Evolutionary conservation across 2,329 filamentous ascomycete species (phyloP).

Genomic region (Aureobasidium lini): DNA sequence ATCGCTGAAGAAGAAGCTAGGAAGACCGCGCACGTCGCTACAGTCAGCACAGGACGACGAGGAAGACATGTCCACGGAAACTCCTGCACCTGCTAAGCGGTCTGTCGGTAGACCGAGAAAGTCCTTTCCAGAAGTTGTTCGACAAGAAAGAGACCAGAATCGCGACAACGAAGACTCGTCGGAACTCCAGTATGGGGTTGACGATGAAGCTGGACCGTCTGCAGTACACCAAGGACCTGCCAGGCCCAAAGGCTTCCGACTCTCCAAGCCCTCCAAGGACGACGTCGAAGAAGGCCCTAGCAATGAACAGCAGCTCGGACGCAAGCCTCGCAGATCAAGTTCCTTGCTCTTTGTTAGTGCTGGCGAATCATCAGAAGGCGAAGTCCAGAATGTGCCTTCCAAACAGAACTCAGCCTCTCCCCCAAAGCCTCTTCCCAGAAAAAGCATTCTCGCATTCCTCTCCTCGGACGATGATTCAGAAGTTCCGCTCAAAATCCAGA

Average conservation of each 20-base stretch:
- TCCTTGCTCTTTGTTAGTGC: too few relatives aligned
- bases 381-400: too few relatives aligned
- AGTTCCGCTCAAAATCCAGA: neutral
- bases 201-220: too few relatives aligned
- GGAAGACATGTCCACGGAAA: neutral
- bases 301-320: neutral
- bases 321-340: too few relatives aligned
- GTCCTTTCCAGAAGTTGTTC: neutral
- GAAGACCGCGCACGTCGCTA: neutral
- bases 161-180: neutral
- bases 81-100: neutral
- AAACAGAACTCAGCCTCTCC: too few relatives aligned
- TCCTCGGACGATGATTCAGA: neutral
- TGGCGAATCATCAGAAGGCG: too few relatives aligned
- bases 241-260: too few relatives aligned
- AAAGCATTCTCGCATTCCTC: neutral
- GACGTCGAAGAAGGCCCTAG: neutral
- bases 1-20: neutral
- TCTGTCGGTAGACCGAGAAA: neutral
- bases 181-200: too few relatives aligned
- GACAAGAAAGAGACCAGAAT: neutral
- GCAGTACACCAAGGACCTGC: too few relatives aligned
- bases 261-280: too few relatives aligned
- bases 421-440: too few relatives aligned
- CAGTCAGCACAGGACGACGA: neutral